Evolutionary conservation across 768 basidiomycete species (phyloP).

Genomic region (Rhodocollybia butyracea): DNA sequence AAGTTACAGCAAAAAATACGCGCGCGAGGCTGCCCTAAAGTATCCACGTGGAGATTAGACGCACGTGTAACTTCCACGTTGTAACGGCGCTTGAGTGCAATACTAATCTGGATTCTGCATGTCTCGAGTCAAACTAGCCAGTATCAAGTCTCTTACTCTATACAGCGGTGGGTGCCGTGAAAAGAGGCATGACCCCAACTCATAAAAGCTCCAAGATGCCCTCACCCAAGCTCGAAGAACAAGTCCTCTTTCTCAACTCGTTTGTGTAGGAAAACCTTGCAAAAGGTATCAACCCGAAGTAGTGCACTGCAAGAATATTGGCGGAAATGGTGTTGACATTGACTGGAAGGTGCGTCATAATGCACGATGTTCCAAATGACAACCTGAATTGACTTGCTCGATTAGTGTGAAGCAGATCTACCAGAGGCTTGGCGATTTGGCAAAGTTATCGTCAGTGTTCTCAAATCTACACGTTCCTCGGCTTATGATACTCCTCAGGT

Average conservation of each 20-base stretch:
- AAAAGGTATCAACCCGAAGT: constrained; percentile 75
- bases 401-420: constrained; percentile 85
- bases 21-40: neutral
- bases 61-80: no score
- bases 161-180: no score
- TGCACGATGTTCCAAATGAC: neutral
- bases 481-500: constrained; percentile 29
- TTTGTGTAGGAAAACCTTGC: constrained; percentile 80
- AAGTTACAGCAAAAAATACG: neutral
- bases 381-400: neutral
- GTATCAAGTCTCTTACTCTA: constrained; percentile 75
- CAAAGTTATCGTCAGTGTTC: constrained; percentile 50
- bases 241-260: constrained; percentile 70
- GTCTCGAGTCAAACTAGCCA: constrained; percentile 69
- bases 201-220: no score
- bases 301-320: constrained; percentile 79
- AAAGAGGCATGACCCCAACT: no score
- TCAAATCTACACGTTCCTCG: neutral
- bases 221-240: constrained; percentile 67
- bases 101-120: no score
- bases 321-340: constrained; percentile 73
- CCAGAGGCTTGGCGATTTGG: constrained; percentile 83
- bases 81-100: no score
- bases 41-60: no score
- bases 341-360: constrained; percentile 78